Conservation (phyloP, 768 basidiomycete species). For the Boletus pseudo-olivaceus region DNA sequence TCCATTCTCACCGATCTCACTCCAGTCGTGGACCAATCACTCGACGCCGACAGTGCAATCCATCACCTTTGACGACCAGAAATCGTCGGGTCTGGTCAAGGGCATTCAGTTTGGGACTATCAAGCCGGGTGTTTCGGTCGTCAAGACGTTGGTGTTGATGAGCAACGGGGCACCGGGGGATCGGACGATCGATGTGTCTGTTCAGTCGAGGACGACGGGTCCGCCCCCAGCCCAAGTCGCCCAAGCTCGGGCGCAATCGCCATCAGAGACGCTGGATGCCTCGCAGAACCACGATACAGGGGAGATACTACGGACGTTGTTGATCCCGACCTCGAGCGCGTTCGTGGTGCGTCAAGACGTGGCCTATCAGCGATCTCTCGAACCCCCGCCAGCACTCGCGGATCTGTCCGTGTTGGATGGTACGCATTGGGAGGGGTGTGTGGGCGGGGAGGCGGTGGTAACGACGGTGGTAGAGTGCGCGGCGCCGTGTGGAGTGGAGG, state of each 20-base stretch:
- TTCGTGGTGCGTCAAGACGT: slow-evolving; percentile 54
- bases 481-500: slow-evolving; percentile 54
- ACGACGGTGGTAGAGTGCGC: slow-evolving; percentile 47
- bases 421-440: slow-evolving; percentile 44
- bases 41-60: slow-evolving; percentile 44
- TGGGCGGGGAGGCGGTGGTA: slow-evolving; percentile 57
- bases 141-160: slow-evolving; percentile 62
- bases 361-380: slow-evolving; percentile 46
- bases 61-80: slow-evolving; percentile 58
- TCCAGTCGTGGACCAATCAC: neutral
- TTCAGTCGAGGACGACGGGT: slow-evolving; percentile 51
- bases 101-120: slow-evolving; percentile 66
- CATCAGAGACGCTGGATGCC: slow-evolving; percentile 3
- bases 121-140: slow-evolving; percentile 49
- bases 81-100: slow-evolving; percentile 72
- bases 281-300: slow-evolving; percentile 25
- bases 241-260: neutral
- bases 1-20: neutral
- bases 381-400: slow-evolving; percentile 43
- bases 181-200: slow-evolving; percentile 75
- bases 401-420: slow-evolving; percentile 54
- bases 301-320: slow-evolving; percentile 66
- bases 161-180: slow-evolving; percentile 64
- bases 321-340: slow-evolving; percentile 63
- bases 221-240: neutral